Conservation (phyloP, 228 moss, liverwort and hornwort species). For the Sphagnum magellanicum region DNA sequence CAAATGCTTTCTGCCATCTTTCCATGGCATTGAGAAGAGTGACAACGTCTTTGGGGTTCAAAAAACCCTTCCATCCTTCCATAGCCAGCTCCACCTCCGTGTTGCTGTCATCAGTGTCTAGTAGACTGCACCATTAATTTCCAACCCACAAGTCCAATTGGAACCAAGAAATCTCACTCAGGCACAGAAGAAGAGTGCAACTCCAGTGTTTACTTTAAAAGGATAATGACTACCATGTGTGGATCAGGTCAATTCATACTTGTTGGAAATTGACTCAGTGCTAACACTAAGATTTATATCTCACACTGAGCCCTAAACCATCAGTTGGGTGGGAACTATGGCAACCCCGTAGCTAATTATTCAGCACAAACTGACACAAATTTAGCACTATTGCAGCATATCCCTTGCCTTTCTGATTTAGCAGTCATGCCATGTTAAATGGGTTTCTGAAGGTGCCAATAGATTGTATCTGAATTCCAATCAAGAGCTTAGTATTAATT, state of each 20-base stretch:
- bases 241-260: too few species aligned
- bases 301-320: background rate
- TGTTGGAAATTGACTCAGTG: too few species aligned
- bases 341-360: too few species aligned
- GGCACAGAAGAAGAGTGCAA: background rate
- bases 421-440: too few species aligned
- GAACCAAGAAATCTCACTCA: background rate
- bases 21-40: conserved; percentile 40
- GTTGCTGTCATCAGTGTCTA: conserved; percentile 34
- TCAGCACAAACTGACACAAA: too few species aligned
- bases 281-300: background rate
- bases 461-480: too few species aligned
- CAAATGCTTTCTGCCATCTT: conserved; percentile 45
- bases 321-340: too few species aligned
- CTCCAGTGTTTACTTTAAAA: background rate
- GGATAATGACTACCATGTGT: background rate
- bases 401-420: too few species aligned
- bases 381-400: too few species aligned
- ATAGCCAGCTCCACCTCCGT: conserved; percentile 32
- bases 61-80: conserved; percentile 24
- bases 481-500: too few species aligned
- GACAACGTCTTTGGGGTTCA: conserved; percentile 43
- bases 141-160: background rate
- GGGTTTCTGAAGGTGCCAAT: too few species aligned
- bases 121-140: conserved; percentile 19